A percentile compares a stretch with the other conserved stretches of the same genome.
Evolutionary conservation across 768 basidiomycete genomes (phyloP).

Genomic region (Suillus luteus): DNA sequence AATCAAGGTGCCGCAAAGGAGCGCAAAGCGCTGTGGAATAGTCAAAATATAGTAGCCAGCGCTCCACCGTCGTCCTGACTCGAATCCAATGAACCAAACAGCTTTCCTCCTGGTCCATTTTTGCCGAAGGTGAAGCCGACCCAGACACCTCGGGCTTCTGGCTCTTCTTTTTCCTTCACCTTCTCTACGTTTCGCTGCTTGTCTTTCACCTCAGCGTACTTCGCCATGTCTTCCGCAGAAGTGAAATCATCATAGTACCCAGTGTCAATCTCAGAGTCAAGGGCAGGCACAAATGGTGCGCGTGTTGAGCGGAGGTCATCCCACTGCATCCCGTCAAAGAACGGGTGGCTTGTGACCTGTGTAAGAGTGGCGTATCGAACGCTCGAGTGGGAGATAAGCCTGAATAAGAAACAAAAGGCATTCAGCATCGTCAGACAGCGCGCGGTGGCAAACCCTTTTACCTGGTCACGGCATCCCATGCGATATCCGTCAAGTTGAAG

Average conservation of each 20-base stretch:
- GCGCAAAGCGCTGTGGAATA: too few species aligned
- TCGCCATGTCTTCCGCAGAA: slow-evolving; percentile 91
- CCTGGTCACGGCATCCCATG: slow-evolving; percentile 94
- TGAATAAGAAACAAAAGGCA: slow-evolving; percentile 27
- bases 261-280: slow-evolving; percentile 93
- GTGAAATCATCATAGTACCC: slow-evolving; percentile 95
- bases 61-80: slow-evolving; percentile 50
- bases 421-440: slow-evolving; percentile 10
- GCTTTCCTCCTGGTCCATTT: slow-evolving; percentile 63
- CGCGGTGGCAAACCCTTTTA: slow-evolving; percentile 32
- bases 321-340: slow-evolving; percentile 81
- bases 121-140: slow-evolving; percentile 92
- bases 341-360: slow-evolving; percentile 76
- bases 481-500: slow-evolving; percentile 91
- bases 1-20: too few species aligned
- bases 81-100: slow-evolving; percentile 28
- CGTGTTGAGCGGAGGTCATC: slow-evolving; percentile 70
- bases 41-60: slow-evolving; percentile 62
- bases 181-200: slow-evolving; percentile 94
- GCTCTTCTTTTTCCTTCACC: slow-evolving; percentile 86
- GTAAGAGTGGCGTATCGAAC: slow-evolving; percentile 74
- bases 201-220: slow-evolving; percentile 97
- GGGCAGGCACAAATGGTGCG: slow-evolving; percentile 91
- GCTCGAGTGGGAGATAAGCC: slow-evolving; percentile 86
- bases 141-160: slow-evolving; percentile 75